Conservation (phyloP, 192 early-diverging fungal genomes). For the Pilobolus umbonatus region DNA sequence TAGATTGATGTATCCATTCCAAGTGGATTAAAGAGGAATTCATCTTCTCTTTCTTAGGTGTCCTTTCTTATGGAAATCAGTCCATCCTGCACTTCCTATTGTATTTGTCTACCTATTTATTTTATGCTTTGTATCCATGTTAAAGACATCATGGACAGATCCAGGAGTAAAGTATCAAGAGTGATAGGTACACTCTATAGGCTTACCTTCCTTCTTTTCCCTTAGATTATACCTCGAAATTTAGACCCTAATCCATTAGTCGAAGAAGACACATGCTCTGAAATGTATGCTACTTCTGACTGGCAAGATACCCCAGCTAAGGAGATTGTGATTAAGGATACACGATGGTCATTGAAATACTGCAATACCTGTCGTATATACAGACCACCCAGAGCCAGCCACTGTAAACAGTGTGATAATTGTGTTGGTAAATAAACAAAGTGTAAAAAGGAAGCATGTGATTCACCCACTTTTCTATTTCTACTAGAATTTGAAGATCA, state of each 20-base stretch:
- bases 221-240: constrained; percentile 63
- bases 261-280: too few relatives aligned
- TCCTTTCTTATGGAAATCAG: constrained; percentile 56
- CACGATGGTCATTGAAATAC: constrained; percentile 70
- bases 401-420: constrained; percentile 86
- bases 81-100: constrained; percentile 59
- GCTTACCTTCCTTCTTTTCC: not conserved
- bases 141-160: constrained; percentile 71
- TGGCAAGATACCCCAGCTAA: constrained; percentile 40
- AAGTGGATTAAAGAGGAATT: not conserved
- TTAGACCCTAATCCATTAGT: constrained; percentile 55
- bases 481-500: constrained; percentile 70
- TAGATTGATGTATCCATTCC: not conserved
- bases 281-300: constrained; percentile 32
- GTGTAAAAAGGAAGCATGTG: too few relatives aligned
- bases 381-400: constrained; percentile 82
- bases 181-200: too few relatives aligned
- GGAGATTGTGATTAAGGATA: constrained; percentile 58
- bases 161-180: constrained; percentile 58
- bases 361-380: constrained; percentile 89
- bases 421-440: constrained; percentile 70
- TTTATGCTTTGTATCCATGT: constrained; percentile 59
- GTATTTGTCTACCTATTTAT: constrained; percentile 64
- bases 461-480: not conserved
- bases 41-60: constrained; percentile 38